Evolutionary conservation across 495 filamentous ascomycete species (phyloP), one percentile per base, ranked within the genome.

Genomic region (Aspergillus incahuasiensis): DNA sequence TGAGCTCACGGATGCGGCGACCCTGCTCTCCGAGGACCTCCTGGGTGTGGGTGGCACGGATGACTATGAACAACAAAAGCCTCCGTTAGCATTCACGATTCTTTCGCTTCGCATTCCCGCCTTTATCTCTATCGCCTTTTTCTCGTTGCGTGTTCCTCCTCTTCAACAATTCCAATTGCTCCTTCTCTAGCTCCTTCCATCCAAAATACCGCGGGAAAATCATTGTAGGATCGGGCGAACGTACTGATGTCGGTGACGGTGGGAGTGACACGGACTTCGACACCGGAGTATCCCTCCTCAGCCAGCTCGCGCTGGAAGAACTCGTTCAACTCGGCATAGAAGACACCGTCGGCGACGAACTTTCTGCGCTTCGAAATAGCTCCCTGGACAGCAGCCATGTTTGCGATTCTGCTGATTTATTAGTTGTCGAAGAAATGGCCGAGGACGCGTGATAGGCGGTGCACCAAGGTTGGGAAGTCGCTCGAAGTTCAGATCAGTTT

Each of bases 271-370:
- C 94, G 92, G 78, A 98, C 95, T 81, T 98, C 95, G 71, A 98
- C 94, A 71, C 94, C 94, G 32, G 95, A 97, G 83, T 98, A 98
- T 64, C 94, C 94, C 83, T 98, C 95, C 84, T 98, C 92, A 74
- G 92, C 92, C 73, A 98, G 83, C 82, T 98, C 94, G 75, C 95
- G 92, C 83, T 97, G 95, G 91, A 98, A 98, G 89, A 98, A 98
- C 82, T 98, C 94, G 87, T 97, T 98, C 77, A 97, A 80, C 81
- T 98, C 94, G 80, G 95, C 95, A 78, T 97, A 98, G 89, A 97
- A 98, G 74, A 97, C 95, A 81, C 94, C 95, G 78, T 97, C 95
- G 71, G 95, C 95, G 77, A 97, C 92, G 85, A 98, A 98, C 89
- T 98, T 98, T 80, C 94, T 87, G 74, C 91, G 86, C 88, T 98